Conservation (phyloP, 805 yeast species). For the Priceomyces carsonii region DNA sequence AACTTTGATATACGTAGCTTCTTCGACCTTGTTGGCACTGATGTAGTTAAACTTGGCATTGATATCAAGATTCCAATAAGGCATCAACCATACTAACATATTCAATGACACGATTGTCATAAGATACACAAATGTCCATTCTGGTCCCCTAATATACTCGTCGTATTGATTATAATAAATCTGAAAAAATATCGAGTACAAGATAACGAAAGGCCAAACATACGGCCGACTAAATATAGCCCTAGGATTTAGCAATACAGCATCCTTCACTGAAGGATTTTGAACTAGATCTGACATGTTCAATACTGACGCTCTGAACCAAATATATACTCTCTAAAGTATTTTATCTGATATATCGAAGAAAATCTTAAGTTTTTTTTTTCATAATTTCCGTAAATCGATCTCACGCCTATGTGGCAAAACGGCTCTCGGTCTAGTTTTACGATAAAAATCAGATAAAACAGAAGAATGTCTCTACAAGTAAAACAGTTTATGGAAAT, state of each 20-base stretch:
- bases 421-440: too few species aligned
- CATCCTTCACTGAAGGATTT: constrained; percentile 68
- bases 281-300: constrained; percentile 52
- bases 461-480: too few species aligned
- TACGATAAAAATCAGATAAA: too few species aligned
- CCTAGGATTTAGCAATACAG: constrained; percentile 75
- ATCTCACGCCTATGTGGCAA: too few species aligned
- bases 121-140: constrained; percentile 92
- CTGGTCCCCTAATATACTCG: constrained; percentile 78
- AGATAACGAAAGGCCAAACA: constrained; percentile 75
- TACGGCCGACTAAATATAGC: constrained; percentile 65
- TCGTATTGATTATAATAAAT: constrained; percentile 73
- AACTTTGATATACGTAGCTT: constrained; percentile 73
- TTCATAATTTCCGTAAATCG: too few species aligned
- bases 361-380: too few species aligned
- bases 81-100: constrained; percentile 78
- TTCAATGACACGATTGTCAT: constrained; percentile 75
- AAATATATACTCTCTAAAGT: constrained; percentile 2
- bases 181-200: constrained; percentile 74
- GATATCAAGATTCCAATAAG: constrained; percentile 86
- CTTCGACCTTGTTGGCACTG: constrained; percentile 49
- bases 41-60: constrained; percentile 69
- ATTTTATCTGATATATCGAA: neutral
- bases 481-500: too few species aligned
- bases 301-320: too few species aligned